These are phyloP conservation scores for Puccinia horiana DNA, from an alignment of 1,284 basidiomycete species.

Conservation along the genomic window DNA sequence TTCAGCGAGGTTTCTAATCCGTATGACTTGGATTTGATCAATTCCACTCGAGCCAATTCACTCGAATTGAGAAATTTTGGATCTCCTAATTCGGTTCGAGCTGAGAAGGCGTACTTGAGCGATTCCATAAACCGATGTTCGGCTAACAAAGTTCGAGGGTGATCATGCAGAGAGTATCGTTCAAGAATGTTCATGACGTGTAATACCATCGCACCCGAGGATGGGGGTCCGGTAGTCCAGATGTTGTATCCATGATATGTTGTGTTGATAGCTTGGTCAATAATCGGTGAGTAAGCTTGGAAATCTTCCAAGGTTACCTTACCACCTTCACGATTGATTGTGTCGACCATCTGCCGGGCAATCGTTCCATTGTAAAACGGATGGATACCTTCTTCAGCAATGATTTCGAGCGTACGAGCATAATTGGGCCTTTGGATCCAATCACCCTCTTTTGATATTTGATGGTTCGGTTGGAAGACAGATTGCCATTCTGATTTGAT, in stretches of 20 bases:
- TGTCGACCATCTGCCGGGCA: constrained; percentile 71
- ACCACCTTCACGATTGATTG: constrained; percentile 72
- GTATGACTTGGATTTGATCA: constrained; percentile 25
- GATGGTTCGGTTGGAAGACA: constrained; percentile 25
- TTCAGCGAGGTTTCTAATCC: constrained; percentile 1
- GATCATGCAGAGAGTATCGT: constrained; percentile 64
- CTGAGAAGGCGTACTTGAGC: constrained; percentile 69
- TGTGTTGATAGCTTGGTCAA: constrained; percentile 73
- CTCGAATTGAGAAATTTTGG: constrained; percentile 57
- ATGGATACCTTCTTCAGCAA: constrained; percentile 54
- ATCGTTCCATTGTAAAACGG: constrained; percentile 67
- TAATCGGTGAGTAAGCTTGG: constrained; percentile 69
- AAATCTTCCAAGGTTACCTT: constrained; percentile 74
- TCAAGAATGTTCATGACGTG: constrained; percentile 80
- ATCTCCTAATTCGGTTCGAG: constrained; percentile 78
- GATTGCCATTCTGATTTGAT: constrained; percentile 71
- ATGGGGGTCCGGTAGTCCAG: constrained; percentile 80
- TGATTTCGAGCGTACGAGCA: constrained; percentile 53
- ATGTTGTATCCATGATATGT: constrained; percentile 73
- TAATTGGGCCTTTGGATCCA: constrained; percentile 53
- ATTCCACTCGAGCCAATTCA: not conserved
- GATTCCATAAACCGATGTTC: constrained; percentile 74
- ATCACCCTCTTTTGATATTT: constrained; percentile 50
- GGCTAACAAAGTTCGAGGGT: constrained; percentile 65
- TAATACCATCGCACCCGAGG: constrained; percentile 75